Conservation (phyloP, 805 yeast species). For the Monosporozyma solicola region DNA sequence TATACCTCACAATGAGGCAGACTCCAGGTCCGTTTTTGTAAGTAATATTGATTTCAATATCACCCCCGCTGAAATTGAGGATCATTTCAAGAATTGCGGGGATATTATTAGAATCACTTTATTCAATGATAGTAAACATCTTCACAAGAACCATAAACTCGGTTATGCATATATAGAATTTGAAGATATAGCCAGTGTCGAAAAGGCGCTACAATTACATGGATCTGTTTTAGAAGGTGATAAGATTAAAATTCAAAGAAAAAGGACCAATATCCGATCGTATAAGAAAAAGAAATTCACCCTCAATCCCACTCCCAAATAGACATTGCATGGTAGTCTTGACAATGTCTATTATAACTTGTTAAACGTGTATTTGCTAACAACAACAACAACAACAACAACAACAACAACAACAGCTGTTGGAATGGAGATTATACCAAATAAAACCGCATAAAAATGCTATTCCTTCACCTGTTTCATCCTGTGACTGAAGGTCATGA, state of each 20-base stretch:
- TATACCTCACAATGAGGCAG: conserved; percentile 29
- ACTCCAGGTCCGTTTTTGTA: conserved; percentile 45
- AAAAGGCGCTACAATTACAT: conserved; percentile 38
- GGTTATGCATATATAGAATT: conserved; percentile 63
- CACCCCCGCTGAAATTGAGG: conserved; percentile 44
- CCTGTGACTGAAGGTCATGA: no score
- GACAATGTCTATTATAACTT: background rate
- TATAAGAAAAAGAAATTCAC: conserved; percentile 13
- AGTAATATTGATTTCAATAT: conserved; percentile 42
- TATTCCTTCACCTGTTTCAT: no score
- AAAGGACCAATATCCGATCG: conserved; percentile 49
- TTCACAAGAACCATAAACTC: conserved; percentile 35
- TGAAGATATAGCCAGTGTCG: conserved; percentile 34
- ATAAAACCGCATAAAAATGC: background rate
- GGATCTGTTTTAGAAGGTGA: conserved; percentile 39
- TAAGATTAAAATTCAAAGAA: conserved; percentile 38
- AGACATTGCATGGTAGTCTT: background rate
- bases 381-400: no score
- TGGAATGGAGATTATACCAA: background rate
- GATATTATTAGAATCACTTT: conserved; percentile 45
- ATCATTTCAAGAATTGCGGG: conserved; percentile 38
- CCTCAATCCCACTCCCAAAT: background rate
- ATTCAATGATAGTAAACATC: conserved; percentile 29
- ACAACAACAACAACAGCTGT: no score
- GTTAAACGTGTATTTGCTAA: background rate